A percentile compares a stretch with the other conserved stretches of the same genome.
These are phyloP conservation scores for Trametes cubensis DNA, from an alignment of 768 basidiomycete species.

Conservation along the genomic window DNA sequence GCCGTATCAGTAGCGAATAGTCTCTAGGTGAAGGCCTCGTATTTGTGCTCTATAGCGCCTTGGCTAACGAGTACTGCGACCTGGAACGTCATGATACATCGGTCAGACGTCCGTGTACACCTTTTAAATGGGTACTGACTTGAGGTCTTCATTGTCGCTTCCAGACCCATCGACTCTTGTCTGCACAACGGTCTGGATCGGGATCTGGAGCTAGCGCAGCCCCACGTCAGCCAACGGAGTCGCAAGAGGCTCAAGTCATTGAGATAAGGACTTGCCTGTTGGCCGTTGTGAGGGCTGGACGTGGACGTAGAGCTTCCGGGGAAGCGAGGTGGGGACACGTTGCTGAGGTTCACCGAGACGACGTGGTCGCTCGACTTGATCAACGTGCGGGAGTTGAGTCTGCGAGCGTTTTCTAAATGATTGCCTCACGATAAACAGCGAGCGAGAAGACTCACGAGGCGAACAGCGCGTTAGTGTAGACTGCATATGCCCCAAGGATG, in stretches of 20 bases:
- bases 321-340: slow-evolving; percentile 6
- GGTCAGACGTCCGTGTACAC: neutral
- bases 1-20: neutral
- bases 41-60: slow-evolving; percentile 1
- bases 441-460: slow-evolving; percentile 39
- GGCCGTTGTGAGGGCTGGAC: neutral
- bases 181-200: slow-evolving; percentile 11
- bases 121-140: neutral
- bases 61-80: neutral
- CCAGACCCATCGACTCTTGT: slow-evolving; percentile 1
- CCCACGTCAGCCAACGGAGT: neutral
- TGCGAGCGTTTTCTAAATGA: slow-evolving; percentile 2
- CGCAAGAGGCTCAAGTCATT: neutral
- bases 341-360: slow-evolving; percentile 45
- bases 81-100: neutral
- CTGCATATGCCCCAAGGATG: slow-evolving; percentile 32
- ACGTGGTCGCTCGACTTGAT: slow-evolving; percentile 35
- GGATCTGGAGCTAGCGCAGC: neutral
- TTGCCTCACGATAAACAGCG: neutral
- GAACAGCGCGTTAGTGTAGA: slow-evolving; percentile 61
- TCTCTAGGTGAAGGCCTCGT: neutral
- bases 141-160: slow-evolving; percentile 9
- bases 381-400: slow-evolving; percentile 41
- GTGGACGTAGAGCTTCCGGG: neutral
- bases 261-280: neutral